A percentile compares a stretch with the other conserved stretches of the same genome.
phyloP scores from a whole-genome alignment of 2,329 filamentous ascomycete species.

The Colletotrichum zoysiae region DNA sequence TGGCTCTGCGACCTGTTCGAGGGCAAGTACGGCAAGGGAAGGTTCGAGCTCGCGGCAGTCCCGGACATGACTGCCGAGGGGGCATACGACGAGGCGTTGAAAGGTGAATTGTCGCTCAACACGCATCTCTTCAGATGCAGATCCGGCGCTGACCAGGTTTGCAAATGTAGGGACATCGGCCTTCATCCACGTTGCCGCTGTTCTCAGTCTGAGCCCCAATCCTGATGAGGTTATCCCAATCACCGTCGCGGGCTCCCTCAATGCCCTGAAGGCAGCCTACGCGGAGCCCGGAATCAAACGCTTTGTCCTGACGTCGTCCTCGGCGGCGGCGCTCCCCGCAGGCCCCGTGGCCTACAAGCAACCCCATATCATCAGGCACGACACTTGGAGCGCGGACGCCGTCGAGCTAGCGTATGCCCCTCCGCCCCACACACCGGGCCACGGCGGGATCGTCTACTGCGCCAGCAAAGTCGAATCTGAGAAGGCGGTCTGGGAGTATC shows the following conservation, averaged over 20 bases:
- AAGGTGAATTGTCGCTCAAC: constrained; percentile 40
- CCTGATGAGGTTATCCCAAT: constrained; percentile 54
- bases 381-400: constrained; percentile 53
- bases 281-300: constrained; percentile 51
- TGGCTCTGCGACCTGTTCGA: constrained; percentile 48
- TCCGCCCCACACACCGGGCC: constrained; percentile 49
- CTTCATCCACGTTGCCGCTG: constrained; percentile 55
- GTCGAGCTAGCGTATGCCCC: constrained; percentile 52
- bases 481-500: constrained; percentile 54
- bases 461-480: constrained; percentile 56
- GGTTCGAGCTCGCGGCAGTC: constrained; percentile 51
- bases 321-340: constrained; percentile 42
- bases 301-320: constrained; percentile 56
- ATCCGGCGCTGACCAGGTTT: constrained; percentile 42
- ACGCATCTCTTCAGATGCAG: fast-evolving
- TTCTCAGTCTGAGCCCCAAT: constrained; percentile 51
- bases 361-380: constrained; percentile 44
- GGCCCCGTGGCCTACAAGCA: constrained; percentile 41
- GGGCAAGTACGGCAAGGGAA: constrained; percentile 49
- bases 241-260: constrained; percentile 46
- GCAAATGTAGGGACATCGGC: constrained; percentile 43
- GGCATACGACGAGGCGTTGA: constrained; percentile 47
- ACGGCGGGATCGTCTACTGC: constrained; percentile 48
- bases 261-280: constrained; percentile 51
- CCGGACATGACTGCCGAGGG: constrained; percentile 48